These are phyloP conservation scores for Thymus mandschuricus DNA, from an alignment of 257 asterid species.

Conservation along the genomic window DNA sequence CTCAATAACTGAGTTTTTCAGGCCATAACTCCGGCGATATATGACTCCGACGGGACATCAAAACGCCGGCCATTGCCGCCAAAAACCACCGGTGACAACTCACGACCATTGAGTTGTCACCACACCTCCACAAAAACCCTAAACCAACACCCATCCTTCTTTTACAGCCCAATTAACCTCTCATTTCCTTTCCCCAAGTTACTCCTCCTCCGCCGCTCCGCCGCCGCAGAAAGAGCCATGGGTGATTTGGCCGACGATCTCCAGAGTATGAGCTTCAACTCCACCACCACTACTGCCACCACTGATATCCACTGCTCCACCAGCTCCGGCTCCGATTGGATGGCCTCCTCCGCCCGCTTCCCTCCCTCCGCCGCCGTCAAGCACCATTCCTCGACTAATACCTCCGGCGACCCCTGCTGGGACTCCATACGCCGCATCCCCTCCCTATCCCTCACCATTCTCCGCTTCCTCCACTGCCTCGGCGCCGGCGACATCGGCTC, in stretches of 20 bases:
- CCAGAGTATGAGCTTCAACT: slow-evolving; percentile 90
- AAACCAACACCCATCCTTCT: slow-evolving; percentile 22
- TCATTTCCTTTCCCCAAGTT: background rate
- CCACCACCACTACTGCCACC: slow-evolving; percentile 72
- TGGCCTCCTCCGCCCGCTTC: slow-evolving; percentile 57
- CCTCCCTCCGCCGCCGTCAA: slow-evolving; percentile 25
- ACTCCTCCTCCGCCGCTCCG: slow-evolving; percentile 23
- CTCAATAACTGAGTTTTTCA: too few relatives aligned
- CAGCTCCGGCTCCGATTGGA: slow-evolving; percentile 90
- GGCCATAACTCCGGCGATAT: too few relatives aligned
- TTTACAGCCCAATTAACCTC: slow-evolving; percentile 45
- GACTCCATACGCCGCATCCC: slow-evolving; percentile 63
- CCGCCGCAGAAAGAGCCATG: slow-evolving; percentile 62
- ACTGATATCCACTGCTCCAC: slow-evolving; percentile 86
- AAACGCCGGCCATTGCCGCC: too few relatives aligned
- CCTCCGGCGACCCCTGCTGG: slow-evolving; percentile 66
- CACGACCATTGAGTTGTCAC: too few relatives aligned
- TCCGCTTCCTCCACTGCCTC: slow-evolving; percentile 82
- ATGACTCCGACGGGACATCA: too few relatives aligned
- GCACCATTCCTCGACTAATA: slow-evolving; percentile 51
- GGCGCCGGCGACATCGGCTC: slow-evolving; percentile 93
- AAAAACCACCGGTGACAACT: too few relatives aligned
- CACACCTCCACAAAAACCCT: too few relatives aligned
- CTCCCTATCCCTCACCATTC: slow-evolving; percentile 60
- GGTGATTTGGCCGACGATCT: slow-evolving; percentile 78